Evolutionary conservation across 148 eudicot genomes (phyloP), one percentile per base, ranked within the genome.

Genomic region (Selenicereus undatus): DNA sequence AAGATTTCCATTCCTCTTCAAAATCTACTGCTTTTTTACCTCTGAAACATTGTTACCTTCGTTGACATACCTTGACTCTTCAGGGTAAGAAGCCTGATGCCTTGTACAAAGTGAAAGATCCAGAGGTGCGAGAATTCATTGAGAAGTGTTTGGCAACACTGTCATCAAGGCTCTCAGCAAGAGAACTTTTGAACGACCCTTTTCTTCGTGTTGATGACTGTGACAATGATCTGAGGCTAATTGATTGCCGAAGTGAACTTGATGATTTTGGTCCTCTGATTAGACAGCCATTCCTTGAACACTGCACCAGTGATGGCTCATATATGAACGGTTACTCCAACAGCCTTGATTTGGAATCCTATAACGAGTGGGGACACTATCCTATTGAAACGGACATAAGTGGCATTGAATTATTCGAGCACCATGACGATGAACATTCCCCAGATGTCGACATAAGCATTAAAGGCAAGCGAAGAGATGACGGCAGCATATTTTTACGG

Each of bases 31-130:
- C 69, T 1, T 27, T 66, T 13, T 24, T 27, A 66, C 27, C 66
- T 62, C n/a, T 12, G 16, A 22, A 6, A 74, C 54, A 42, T 43
- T 54, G 69, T 79, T 17, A 54, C 48, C 32, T n/a, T 71, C 74
- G 45, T 71, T 85, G 76, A 81, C 71, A 65, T 81, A 27, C 48
- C 84, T 39, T 39, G 13, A 26, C 76, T 69, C 58, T 78, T 54
- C 77, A 93, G 98, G 98, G 98, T 71, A 88, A 89, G 87, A 93
- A 86, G 82, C 98, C 98, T 32, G 87, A 92, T 82, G 93, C 96
- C 84, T 82, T 93, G 73, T 86, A 85, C 88, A 89, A 89, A 84
- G 98, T 93, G 68, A 90, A 87, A 80, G 96, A 93, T 86, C 92
- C 93, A n/a, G 93, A 92, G 76, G 87, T 94, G 71, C 86, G 89